Evolutionary conservation across 805 yeast species (phyloP).

Genomic region (Starmerella gropengiesseri): DNA sequence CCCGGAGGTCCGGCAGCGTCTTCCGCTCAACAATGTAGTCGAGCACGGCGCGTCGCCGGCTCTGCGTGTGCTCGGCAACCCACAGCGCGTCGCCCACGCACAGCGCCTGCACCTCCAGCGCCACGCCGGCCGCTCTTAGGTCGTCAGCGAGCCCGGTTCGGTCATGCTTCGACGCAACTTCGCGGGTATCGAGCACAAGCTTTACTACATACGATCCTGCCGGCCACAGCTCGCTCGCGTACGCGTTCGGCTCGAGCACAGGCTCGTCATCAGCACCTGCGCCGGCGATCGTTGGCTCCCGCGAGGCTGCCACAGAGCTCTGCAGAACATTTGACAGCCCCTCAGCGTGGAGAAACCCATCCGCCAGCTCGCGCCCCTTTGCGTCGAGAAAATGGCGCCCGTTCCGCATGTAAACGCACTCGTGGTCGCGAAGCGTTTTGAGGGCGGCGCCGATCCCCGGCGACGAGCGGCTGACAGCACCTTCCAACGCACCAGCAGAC

Average conservation of each 20-base stretch:
- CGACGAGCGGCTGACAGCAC: slow-evolving; percentile 15
- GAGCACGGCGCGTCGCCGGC: slow-evolving; percentile 54
- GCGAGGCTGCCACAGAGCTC: not conserved
- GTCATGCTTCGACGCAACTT: slow-evolving; percentile 55
- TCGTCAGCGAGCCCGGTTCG: slow-evolving; percentile 58
- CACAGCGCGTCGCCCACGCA: slow-evolving; percentile 82
- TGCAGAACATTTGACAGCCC: slow-evolving; percentile 28
- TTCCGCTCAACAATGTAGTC: slow-evolving; percentile 86
- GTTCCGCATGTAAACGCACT: slow-evolving; percentile 39
- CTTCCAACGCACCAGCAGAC: slow-evolving; percentile 17
- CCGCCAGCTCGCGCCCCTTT: slow-evolving; percentile 55
- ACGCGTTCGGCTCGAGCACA: slow-evolving; percentile 1
- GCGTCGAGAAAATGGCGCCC: slow-evolving; percentile 50
- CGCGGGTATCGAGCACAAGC: slow-evolving; percentile 70
- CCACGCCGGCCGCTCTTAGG: slow-evolving; percentile 40
- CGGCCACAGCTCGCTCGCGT: slow-evolving; percentile 41
- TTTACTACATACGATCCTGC: slow-evolving; percentile 47
- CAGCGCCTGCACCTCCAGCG: slow-evolving; percentile 45
- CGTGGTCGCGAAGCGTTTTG: slow-evolving; percentile 51
- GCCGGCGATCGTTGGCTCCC: not conserved
- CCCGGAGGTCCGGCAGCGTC: slow-evolving; percentile 72
- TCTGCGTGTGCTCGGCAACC: slow-evolving; percentile 60
- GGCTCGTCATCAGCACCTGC: too few relatives aligned
- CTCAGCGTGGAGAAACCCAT: slow-evolving; percentile 41
- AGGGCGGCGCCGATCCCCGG: slow-evolving; percentile 28